Base-by-base conservation (phyloP, 129 eudicot species). In the Flaveria linearis region DNA sequence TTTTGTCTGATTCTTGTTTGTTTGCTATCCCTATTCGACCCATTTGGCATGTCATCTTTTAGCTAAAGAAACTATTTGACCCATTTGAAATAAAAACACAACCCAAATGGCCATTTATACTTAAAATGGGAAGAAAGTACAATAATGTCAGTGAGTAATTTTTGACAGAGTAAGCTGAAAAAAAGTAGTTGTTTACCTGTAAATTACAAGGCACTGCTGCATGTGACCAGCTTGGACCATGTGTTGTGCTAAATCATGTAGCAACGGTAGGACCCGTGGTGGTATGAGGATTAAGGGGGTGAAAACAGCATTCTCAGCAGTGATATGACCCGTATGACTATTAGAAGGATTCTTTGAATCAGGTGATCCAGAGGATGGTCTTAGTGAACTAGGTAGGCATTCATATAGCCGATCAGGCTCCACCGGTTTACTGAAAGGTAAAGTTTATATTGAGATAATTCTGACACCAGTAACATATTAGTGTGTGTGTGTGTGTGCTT, bases 361-460 rank as follows among this genome's bases (percentile, higher is more conserved):
- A 68, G 91, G 93, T 66, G 91, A 88, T 78, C 88, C 97, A 77
- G 97, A 86, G 78, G 97, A 91, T 60, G 99, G 99, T 36, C 96
- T 79, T 87, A 95, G 77, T 45, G 99, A 89, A 86, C 80, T 91
- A 20, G 99, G 99, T 33, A 95, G 96, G 79, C 99, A 88, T 84
- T 95, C 99, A 73, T 91, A 89, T 60, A 95, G 91, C 64, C 96
- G 86, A 81, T 91, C 97, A 15, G 99, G 99, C 73, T 95, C 99
- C 69, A 91, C 89, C 73, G 99, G 76, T 81, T 95, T 91, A 80
- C 99, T 95, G 91, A 47, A 77, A 81, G 49, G 42, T 14, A 11
- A 63, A 26, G 9, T 47, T 63, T n/a, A 75, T 50, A 45, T 26
- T 18, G 64, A 75, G 49, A 75, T 50, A 28, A 75, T 33, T 30